Percentiles rank a stretch among this genome's conserved stretches.
These are phyloP conservation scores for Plasmodium cynomolgi DNA, from an alignment of 169 alveolate genomes.

Conservation along the genomic window DNA sequence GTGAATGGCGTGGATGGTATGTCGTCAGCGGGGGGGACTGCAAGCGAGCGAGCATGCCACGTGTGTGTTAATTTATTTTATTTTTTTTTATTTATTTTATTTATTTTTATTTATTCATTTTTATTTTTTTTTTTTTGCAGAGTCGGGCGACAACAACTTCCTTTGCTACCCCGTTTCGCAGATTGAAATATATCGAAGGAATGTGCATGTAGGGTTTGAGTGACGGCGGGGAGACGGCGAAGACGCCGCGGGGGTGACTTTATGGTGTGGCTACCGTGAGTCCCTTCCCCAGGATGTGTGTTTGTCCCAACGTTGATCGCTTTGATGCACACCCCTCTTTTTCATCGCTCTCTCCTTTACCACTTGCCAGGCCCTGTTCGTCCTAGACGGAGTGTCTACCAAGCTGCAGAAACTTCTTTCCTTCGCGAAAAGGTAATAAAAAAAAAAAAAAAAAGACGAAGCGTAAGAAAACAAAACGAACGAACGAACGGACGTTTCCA, in stretches of 20 bases:
- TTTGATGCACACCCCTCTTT: background rate
- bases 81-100: background rate
- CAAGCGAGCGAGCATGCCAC: background rate
- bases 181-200: constrained; percentile 66
- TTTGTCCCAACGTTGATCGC: background rate
- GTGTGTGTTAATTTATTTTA: background rate
- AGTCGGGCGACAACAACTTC: constrained; percentile 27
- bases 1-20: constrained; percentile 36
- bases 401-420: constrained; percentile 26
- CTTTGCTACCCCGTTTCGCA: constrained; percentile 62
- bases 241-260: background rate
- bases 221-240: background rate
- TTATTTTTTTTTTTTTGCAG: constrained; percentile 17
- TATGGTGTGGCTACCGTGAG: background rate
- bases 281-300: background rate
- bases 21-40: background rate
- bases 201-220: constrained; percentile 48
- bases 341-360: background rate
- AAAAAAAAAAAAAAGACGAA: background rate
- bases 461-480: background rate
- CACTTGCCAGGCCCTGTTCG: constrained; percentile 31
- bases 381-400: constrained; percentile 36
- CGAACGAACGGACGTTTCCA: background rate
- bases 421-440: constrained; percentile 8
- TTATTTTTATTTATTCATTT: background rate